phyloP scores from a whole-genome alignment of 345 rosid genomes.

The Salix arbutifolia region DNA sequence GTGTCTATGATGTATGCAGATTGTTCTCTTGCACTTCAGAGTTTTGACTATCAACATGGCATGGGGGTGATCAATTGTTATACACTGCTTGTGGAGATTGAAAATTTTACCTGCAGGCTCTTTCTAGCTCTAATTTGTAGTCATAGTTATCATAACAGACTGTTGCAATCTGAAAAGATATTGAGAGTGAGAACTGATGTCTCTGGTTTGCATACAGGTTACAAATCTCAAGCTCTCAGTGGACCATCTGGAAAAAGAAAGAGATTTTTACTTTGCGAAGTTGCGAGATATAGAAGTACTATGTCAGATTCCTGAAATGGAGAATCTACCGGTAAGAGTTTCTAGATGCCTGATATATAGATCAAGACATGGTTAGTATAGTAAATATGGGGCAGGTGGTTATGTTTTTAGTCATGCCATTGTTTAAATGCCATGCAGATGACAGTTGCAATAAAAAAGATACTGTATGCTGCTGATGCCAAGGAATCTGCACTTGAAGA shows the following conservation, averaged over 20 bases:
- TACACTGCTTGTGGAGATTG: neutral
- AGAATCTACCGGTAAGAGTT: conserved; percentile 58
- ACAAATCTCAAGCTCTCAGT: conserved; percentile 69
- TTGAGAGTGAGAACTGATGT: neutral
- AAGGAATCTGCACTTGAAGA: conserved; percentile 72
- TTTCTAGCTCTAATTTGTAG: neutral
- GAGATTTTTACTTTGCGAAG: conserved; percentile 89
- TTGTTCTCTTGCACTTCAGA: neutral
- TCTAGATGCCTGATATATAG: neutral
- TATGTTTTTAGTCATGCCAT: neutral
- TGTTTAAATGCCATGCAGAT: conserved; percentile 41
- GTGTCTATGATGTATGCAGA: conserved; percentile 1
- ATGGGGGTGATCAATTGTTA: neutral
- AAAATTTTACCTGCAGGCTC: neutral
- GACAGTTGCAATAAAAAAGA: conserved; percentile 73
- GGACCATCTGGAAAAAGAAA: conserved; percentile 77
- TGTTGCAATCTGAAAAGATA: neutral
- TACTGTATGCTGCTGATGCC: conserved; percentile 79
- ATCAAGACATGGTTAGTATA: neutral
- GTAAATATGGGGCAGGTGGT: neutral
- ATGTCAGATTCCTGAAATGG: conserved; percentile 71
- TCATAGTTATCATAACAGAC: neutral
- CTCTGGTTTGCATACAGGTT: conserved; percentile 38
- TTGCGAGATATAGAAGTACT: conserved; percentile 79
- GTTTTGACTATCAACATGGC: neutral